phyloP scores from a whole-genome alignment of 2,329 filamentous ascomycete genomes.

The Xylariaceae sp. region DNA sequence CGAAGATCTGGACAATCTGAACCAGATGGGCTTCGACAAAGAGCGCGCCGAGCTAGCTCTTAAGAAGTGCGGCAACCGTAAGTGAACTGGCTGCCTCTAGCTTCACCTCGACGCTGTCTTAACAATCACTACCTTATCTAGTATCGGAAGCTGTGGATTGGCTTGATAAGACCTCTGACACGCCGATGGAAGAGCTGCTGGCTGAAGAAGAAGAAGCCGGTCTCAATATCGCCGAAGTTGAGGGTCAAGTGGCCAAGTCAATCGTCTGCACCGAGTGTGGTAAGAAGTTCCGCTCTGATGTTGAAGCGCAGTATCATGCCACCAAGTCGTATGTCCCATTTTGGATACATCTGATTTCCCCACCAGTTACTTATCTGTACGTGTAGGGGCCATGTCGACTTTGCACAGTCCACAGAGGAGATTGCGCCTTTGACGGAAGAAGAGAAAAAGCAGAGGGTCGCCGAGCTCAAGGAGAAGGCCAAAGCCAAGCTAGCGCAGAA shows the following conservation, averaged over 20 bases:
- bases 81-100: conserved; percentile 28
- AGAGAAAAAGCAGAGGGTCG: conserved; percentile 76
- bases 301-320: conserved; percentile 84
- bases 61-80: conserved; percentile 74
- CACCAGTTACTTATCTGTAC: conserved; percentile 9
- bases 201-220: conserved; percentile 50
- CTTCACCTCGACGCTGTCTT: neutral
- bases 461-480: conserved; percentile 67
- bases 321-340: conserved; percentile 62
- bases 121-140: too few species aligned
- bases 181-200: conserved; percentile 74
- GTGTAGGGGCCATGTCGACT: conserved; percentile 73
- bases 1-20: conserved; percentile 52
- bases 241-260: conserved; percentile 69
- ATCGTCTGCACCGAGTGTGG: conserved; percentile 92
- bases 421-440: conserved; percentile 86
- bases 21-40: conserved; percentile 77
- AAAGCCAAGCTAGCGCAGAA: conserved; percentile 66
- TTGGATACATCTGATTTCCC: too few species aligned
- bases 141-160: conserved; percentile 89
- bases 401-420: conserved; percentile 88
- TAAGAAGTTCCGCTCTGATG: conserved; percentile 79
- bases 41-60: conserved; percentile 77
- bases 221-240: conserved; percentile 52
- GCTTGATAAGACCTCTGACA: conserved; percentile 89